These are phyloP conservation scores for Rhizopogon vinicolor DNA, from an alignment of 768 basidiomycete species.

Conservation along the genomic window DNA sequence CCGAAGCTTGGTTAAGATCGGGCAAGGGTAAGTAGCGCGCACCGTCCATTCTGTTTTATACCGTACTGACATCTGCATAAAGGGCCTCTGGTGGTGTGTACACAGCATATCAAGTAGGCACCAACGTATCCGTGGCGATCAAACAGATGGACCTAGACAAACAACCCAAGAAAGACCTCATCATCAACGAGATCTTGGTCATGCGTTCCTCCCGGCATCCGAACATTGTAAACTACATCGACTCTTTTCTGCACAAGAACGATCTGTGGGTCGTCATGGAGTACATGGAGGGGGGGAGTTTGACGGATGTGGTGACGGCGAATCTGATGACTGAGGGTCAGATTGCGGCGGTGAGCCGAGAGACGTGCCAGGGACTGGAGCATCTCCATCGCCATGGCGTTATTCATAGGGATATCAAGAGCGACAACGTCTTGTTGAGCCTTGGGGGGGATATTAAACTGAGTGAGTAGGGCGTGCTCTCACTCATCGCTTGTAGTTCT, in stretches of 20 bases:
- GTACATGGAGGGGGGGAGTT: constrained; percentile 95
- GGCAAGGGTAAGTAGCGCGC: constrained; percentile 75
- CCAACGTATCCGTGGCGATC: constrained; percentile 92
- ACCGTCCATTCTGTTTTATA: constrained; percentile 1
- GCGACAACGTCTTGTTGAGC: constrained; percentile 92
- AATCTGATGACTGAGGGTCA: constrained; percentile 97
- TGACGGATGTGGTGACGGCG: constrained; percentile 90
- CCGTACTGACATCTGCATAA: constrained; percentile 7
- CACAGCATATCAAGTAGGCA: constrained; percentile 96
- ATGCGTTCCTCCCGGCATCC: constrained; percentile 96
- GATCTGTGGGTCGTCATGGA: constrained; percentile 99
- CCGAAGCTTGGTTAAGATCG: constrained; percentile 92
- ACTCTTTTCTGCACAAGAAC: constrained; percentile 96
- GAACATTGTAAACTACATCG: constrained; percentile 99
- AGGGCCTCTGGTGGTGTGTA: constrained; percentile 98
- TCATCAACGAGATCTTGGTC: constrained; percentile 99
- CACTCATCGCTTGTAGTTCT: not conserved
- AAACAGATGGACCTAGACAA: constrained; percentile 99
- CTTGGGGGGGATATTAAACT: constrained; percentile 96
- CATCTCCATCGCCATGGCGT: constrained; percentile 96
- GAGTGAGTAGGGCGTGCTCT: constrained; percentile 52
- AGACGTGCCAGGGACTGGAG: constrained; percentile 89
- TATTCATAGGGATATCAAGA: constrained; percentile 99
- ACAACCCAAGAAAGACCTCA: constrained; percentile 98
- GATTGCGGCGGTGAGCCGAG: constrained; percentile 93